phyloP scores from a whole-genome alignment of 257 asterid genomes.

The Nicotiana undulata region DNA sequence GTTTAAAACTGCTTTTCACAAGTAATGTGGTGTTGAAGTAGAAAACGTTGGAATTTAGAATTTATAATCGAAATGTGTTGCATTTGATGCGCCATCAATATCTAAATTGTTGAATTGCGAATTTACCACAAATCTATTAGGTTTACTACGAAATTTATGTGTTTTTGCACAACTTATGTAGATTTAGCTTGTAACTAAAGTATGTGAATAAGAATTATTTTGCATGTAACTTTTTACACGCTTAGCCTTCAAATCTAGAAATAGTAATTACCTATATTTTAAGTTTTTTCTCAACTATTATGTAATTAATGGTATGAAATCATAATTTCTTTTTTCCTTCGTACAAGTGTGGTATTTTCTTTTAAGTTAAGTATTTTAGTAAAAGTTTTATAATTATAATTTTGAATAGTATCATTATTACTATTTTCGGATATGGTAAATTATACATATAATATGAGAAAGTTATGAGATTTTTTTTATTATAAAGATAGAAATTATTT shows the following conservation, averaged over 20 bases:
- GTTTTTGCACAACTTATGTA: not conserved
- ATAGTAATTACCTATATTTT: not conserved
- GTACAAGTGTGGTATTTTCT: not conserved
- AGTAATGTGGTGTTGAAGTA: not conserved
- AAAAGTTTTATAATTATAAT: too few relatives aligned
- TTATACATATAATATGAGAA: too few relatives aligned
- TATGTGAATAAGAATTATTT: too few relatives aligned
- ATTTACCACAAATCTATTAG: not conserved
- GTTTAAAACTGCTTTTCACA: not conserved
- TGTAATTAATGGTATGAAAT: not conserved
- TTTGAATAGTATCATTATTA: too few relatives aligned
- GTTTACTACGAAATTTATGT: not conserved
- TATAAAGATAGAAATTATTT: too few relatives aligned
- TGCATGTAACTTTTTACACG: not conserved
- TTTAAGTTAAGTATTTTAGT: too few relatives aligned
- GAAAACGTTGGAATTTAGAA: not conserved
- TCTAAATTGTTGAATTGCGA: not conserved
- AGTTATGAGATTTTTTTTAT: too few relatives aligned
- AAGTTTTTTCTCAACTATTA: not conserved
- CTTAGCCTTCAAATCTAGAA: not conserved
- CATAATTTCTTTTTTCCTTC: not conserved
- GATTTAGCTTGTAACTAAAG: not conserved
- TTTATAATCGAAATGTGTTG: not conserved
- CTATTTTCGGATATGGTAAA: too few relatives aligned
- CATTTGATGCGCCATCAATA: not conserved